Base-by-base conservation (phyloP, 352 stramenopile species). In the Pythium rishiriense region DNA sequence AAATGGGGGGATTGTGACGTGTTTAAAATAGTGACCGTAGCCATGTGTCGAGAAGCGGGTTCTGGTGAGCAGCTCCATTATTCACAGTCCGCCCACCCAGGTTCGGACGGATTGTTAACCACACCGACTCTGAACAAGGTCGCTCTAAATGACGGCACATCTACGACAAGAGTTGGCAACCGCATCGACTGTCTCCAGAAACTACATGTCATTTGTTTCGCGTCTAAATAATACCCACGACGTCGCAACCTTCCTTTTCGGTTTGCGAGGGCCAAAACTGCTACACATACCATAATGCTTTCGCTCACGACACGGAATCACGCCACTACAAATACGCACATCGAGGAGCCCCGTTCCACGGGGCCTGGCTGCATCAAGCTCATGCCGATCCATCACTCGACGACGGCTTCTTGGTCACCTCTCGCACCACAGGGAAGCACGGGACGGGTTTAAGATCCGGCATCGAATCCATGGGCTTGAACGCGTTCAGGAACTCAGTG, bases 391-490 rank as follows among this genome's bases (percentile, higher is more conserved):
- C 22, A 37, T 58, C 62, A 55, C 12, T 33, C 21, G 25, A 25
- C 37, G 62, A 7, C 17, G 25, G 25, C 29, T 29, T 41, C 53
- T 57, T 46, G 9, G 48, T 33, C 3, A 28, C 42, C 49, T 68
- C 52, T 4, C 51, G 51, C 17, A 24, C 21, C 24, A 75, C 62
- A 17, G 67, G 48, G 51, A 90, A 93, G 62, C 86, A 94, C 19
- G 86, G 84, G 29, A 93, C 75, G 22, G 75, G 73, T 8, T 73
- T 75, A 25, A 92, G 62, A 42, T 93, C 73, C 0, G 81, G 67
- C 72, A 94, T 74, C 8, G 42, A 68, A 64, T 94, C 75, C 81
- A 94, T 86, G 9, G 79, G 76, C 5, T 31, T 61, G 62, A 94
- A 88, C 2, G 82, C 86, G 12, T 81, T 66, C 9, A 94, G 41